Base-by-base conservation (phyloP, 2,329 filamentous ascomycete species). In the Colletotrichum coccodes region DNA sequence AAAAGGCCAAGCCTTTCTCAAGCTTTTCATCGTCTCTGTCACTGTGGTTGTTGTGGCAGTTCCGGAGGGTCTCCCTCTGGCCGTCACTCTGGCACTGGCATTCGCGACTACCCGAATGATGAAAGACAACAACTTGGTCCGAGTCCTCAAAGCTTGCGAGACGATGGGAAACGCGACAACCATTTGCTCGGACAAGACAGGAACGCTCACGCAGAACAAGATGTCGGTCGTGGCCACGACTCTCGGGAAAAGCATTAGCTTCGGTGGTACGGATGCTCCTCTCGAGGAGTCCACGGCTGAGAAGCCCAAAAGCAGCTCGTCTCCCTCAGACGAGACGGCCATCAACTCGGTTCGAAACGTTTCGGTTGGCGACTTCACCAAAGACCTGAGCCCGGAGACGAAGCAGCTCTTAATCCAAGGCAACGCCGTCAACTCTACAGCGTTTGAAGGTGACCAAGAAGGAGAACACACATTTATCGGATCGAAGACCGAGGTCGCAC, bases 401-500 rank as follows among this genome's bases (percentile, higher is more conserved):
- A 73, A 76, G 9, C 79, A 78, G 54, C 74, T 79, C 3, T 79
- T 92, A 66, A 83, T 87, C 53, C 86, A 92, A 63, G 92, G 90
- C 4, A 90, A 92, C 69, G 85, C 87, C 12, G 81, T 92, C 72
- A 93, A 92, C 75, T 92, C 91, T 0, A 91, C 90, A 0, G 90
- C 91, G 1, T 93, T 93, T 71, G 89, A 92, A 75, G 86, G 87
- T 6, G 88, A 91, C 49, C 84, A 88, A 49, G 85, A 90, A 47
- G 90, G 90, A 36, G 82, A 84, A 68, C 73, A 63, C 23, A 79
- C 86, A 0, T 94, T 93, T 72, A 86, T 94, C 70, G 92, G 92
- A 34, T 94, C 92, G 6, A 94, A 94, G 79, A 94, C 92, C 0
- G 92, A 94, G 76, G 93, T 91, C 4, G 92, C 92, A 26, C 83